Conservation (phyloP, 2,329 filamentous ascomycete genomes). For the Cryphonectria nitschkei region DNA sequence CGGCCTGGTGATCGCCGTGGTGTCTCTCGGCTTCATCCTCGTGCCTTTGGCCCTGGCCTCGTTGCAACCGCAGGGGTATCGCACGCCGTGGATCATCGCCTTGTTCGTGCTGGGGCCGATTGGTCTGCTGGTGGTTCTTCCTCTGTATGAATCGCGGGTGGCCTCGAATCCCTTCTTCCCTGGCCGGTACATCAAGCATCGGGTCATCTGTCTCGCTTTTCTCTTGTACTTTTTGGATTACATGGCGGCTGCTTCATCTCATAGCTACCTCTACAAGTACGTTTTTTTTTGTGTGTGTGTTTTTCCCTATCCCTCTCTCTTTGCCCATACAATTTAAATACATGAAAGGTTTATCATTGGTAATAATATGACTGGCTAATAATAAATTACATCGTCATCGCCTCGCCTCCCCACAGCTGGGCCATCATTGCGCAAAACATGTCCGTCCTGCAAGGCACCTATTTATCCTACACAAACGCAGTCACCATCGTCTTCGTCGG, state of each 20-base stretch:
- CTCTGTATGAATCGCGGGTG: conserved; percentile 50
- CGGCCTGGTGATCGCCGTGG: conserved; percentile 51
- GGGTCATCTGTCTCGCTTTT: conserved; percentile 46
- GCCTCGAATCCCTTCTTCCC: conserved; percentile 51
- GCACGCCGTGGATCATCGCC: conserved; percentile 48
- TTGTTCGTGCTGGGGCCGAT: conserved; percentile 48
- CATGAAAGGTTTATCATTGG: no score
- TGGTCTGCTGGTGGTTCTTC: conserved; percentile 44
- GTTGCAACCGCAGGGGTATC: conserved; percentile 45
- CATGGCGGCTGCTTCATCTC: conserved; percentile 46
- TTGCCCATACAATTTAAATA: no score
- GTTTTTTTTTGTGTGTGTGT: not conserved
- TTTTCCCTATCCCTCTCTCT: no score
- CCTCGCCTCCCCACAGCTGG: conserved; percentile 39
- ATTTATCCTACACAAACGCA: conserved; percentile 43
- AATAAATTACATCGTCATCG: not conserved
- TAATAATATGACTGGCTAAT: no score
- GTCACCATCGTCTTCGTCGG: conserved; percentile 47
- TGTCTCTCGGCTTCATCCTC: conserved; percentile 52
- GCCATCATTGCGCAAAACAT: conserved; percentile 41
- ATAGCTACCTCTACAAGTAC: conserved; percentile 51
- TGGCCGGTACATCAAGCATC: conserved; percentile 47
- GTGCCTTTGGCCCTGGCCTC: conserved; percentile 51
- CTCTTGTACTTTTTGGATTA: conserved; percentile 46
- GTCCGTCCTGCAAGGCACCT: conserved; percentile 46